Evolutionary conservation across 1,139 yeast species (phyloP).

Genomic region (Pichia kudriavzevii): DNA sequence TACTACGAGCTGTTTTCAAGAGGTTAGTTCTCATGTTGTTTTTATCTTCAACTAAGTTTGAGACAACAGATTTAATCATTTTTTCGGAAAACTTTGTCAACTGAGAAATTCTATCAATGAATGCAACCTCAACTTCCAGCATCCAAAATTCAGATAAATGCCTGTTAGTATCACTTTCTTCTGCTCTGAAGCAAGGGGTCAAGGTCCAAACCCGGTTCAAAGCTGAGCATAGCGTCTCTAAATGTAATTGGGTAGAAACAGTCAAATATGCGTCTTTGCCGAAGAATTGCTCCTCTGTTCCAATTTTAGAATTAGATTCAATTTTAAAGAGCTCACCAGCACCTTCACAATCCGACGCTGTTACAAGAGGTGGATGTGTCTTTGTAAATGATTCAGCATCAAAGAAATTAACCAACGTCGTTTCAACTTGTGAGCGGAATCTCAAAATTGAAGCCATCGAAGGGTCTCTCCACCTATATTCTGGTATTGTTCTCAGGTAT

Average conservation of each 20-base stretch:
- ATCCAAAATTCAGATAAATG: conserved; percentile 97
- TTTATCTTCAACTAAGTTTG: conserved; percentile 29
- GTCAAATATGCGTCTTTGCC: conserved; percentile 63
- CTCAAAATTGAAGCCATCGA: conserved; percentile 61
- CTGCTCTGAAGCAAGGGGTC: conserved; percentile 92
- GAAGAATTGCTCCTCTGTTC: conserved; percentile 39
- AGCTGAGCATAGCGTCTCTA: conserved; percentile 74
- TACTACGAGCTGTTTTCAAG: conserved; percentile 30
- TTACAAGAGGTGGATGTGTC: conserved; percentile 78
- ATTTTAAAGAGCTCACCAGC: conserved; percentile 84
- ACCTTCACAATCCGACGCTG: conserved; percentile 94
- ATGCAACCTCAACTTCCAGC: conserved; percentile 87
- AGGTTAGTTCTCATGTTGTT: conserved; percentile 38
- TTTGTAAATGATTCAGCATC: conserved; percentile 48
- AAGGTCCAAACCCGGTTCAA: conserved; percentile 80
- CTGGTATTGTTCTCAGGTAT: conserved; percentile 59
- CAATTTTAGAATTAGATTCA: conserved; percentile 30
- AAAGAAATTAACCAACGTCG: conserved; percentile 49
- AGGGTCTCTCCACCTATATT: conserved; percentile 70
- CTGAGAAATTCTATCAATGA: conserved; percentile 49
- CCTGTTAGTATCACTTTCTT: conserved; percentile 80
- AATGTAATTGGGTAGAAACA: conserved; percentile 86
- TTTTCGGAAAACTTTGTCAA: conserved; percentile 60
- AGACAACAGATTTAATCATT: conserved; percentile 55
- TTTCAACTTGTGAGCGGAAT: conserved; percentile 62